Conservation (phyloP, 768 basidiomycete genomes). For the Boletus barrowsii region DNA sequence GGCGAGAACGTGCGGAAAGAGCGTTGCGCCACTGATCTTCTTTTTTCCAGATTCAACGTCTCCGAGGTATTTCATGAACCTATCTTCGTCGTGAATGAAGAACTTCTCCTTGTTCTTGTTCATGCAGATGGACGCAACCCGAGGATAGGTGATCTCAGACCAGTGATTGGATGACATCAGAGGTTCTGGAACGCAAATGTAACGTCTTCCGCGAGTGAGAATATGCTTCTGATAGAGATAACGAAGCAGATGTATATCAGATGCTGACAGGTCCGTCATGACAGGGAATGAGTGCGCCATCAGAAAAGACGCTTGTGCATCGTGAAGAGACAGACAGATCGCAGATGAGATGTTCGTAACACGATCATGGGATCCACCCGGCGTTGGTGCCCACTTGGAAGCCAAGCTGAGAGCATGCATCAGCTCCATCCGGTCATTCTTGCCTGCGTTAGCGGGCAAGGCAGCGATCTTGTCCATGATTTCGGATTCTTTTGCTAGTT, state of each 20-base stretch:
- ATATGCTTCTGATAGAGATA: constrained; percentile 58
- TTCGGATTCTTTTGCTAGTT: constrained; percentile 47
- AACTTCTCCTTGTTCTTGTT: constrained; percentile 52
- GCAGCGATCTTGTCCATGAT: constrained; percentile 36
- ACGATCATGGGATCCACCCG: constrained; percentile 56
- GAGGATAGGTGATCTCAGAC: constrained; percentile 53
- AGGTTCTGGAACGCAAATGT: constrained; percentile 48
- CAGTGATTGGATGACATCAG: constrained; percentile 61
- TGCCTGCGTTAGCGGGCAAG: constrained; percentile 32
- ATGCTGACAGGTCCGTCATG: constrained; percentile 31
- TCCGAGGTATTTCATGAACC: constrained; percentile 57
- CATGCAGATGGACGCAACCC: constrained; percentile 66
- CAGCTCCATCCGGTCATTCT: constrained; percentile 11
- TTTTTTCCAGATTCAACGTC: constrained; percentile 54
- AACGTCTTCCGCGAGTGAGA: constrained; percentile 52
- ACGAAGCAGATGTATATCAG: constrained; percentile 45
- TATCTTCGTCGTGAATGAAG: constrained; percentile 51
- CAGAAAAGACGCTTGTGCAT: constrained; percentile 24
- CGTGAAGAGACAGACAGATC: constrained; percentile 51
- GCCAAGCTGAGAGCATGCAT: constrained; percentile 45
- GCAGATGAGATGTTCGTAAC: constrained; percentile 65
- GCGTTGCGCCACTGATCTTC: constrained; percentile 62
- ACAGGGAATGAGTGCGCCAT: constrained; percentile 14
- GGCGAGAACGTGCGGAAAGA: constrained; percentile 63
- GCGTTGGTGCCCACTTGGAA: constrained; percentile 70